Percentiles rank a stretch among this genome's conserved stretches.
phyloP scores from a whole-genome alignment of 345 rosid species.

The Mercurialis annua region DNA sequence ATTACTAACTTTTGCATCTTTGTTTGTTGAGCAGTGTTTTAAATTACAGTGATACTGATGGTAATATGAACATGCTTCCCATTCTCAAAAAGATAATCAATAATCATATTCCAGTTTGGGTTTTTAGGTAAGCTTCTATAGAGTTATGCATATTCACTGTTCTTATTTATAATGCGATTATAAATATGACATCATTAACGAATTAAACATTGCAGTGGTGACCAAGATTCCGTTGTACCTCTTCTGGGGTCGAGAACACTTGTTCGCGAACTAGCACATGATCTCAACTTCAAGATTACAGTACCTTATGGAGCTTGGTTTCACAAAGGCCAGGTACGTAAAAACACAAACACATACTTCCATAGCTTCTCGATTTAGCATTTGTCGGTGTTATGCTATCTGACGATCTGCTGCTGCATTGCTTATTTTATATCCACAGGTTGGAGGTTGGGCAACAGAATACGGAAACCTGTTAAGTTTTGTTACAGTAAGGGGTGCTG shows the following conservation, averaged over 20 bases:
- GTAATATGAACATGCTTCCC: constrained; percentile 64
- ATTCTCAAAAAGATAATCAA: constrained; percentile 63
- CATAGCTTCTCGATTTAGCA: not conserved
- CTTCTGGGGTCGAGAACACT: constrained; percentile 74
- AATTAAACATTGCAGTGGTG: constrained; percentile 48
- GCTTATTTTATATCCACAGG: constrained; percentile 31
- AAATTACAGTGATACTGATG: constrained; percentile 54
- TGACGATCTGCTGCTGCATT: not conserved
- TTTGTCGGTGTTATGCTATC: not conserved
- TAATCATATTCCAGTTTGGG: constrained; percentile 65
- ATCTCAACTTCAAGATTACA: constrained; percentile 53
- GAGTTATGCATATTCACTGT: not conserved
- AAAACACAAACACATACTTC: not conserved
- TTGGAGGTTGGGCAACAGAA: constrained; percentile 83
- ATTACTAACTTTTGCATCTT: constrained; percentile 8
- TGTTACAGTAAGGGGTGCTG: constrained; percentile 79
- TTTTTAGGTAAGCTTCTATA: constrained; percentile 57
- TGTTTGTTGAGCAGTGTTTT: constrained; percentile 40
- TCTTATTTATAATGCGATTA: not conserved
- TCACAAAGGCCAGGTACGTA: constrained; percentile 82
- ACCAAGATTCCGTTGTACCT: constrained; percentile 86
- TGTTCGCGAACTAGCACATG: constrained; percentile 68
- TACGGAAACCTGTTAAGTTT: constrained; percentile 75
- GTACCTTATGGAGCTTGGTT: constrained; percentile 85
- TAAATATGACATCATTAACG: not conserved